These are phyloP conservation scores for Lentinus polychrous DNA, from an alignment of 1,284 basidiomycete genomes.

Conservation along the genomic window DNA sequence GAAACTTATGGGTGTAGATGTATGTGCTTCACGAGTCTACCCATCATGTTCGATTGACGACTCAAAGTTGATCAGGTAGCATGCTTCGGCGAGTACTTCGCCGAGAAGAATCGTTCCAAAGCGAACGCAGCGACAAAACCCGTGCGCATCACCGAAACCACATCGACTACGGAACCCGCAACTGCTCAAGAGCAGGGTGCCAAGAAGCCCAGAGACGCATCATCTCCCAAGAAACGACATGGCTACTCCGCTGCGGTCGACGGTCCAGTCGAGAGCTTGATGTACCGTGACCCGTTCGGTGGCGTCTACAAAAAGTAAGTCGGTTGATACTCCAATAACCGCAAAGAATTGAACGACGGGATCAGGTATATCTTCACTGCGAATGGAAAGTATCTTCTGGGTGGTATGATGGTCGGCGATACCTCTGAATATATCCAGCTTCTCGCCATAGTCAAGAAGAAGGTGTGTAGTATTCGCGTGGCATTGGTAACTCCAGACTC, in stretches of 20 bases:
- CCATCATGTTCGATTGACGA: neutral
- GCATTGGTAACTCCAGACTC: constrained; percentile 4
- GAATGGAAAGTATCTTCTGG: constrained; percentile 68
- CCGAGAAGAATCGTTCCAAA: constrained; percentile 37
- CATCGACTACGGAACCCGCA: constrained; percentile 7
- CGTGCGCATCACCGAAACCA: constrained; percentile 8
- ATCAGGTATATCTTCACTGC: constrained; percentile 61
- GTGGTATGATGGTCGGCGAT: constrained; percentile 81
- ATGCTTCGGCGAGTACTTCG: constrained; percentile 74
- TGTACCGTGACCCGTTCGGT: constrained; percentile 69
- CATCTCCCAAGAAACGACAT: constrained; percentile 22
- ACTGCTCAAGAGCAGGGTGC: constrained; percentile 10
- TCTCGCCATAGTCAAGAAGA: constrained; percentile 67
- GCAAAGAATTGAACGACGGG: neutral
- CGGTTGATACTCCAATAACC: neutral
- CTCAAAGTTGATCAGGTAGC: constrained; percentile 36
- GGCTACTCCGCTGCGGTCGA: constrained; percentile 24
- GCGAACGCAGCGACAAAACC: constrained; percentile 10
- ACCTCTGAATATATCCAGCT: constrained; percentile 67
- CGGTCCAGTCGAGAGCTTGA: constrained; percentile 54
- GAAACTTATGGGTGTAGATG: constrained; percentile 73
- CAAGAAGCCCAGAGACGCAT: constrained; percentile 14
- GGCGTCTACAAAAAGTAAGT: constrained; percentile 64
- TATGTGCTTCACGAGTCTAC: constrained; percentile 24
- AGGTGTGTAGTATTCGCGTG: constrained; percentile 29